These are phyloP conservation scores for Fusarium clavum DNA, from an alignment of 2,329 filamentous ascomycete genomes.

Conservation along the genomic window DNA sequence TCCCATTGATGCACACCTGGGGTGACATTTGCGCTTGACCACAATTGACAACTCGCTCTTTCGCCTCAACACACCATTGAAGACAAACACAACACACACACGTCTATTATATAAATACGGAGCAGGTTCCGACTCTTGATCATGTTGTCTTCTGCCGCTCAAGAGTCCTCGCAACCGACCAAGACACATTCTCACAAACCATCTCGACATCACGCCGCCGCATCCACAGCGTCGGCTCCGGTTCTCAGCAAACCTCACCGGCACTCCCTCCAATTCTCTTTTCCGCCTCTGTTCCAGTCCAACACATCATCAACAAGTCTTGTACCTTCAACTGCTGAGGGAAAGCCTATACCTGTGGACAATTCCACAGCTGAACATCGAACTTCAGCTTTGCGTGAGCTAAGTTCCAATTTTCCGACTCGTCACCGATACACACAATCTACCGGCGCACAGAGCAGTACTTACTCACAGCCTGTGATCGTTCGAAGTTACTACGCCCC, in stretches of 20 bases:
- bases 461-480: conserved; percentile 73
- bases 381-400: conserved; percentile 69
- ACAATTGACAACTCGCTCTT: conserved; percentile 23
- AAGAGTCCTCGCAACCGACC: conserved; percentile 34
- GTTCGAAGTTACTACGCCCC: conserved; percentile 71
- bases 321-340: conserved; percentile 66
- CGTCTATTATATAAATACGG: conserved; percentile 36
- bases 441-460: conserved; percentile 66
- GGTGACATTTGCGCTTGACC: conserved; percentile 34
- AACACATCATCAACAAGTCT: conserved; percentile 65
- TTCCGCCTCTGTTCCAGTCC: conserved; percentile 61
- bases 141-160: conserved; percentile 35
- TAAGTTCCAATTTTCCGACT: conserved; percentile 68
- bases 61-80: conserved; percentile 24
- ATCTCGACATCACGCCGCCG: conserved; percentile 42
- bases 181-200: conserved; percentile 38
- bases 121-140: conserved; percentile 17
- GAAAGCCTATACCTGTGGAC: conserved; percentile 67
- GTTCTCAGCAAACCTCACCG: conserved; percentile 46
- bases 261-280: conserved; percentile 60
- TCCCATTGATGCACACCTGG: conserved; percentile 41
- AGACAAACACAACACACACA: conserved; percentile 22
- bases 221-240: conserved; percentile 41
- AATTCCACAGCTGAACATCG: conserved; percentile 66
- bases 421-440: conserved; percentile 68